Evolutionary conservation across 768 basidiomycete species (phyloP), one percentile per base, ranked within the genome.

Genomic region (Lactarius indigo): DNA sequence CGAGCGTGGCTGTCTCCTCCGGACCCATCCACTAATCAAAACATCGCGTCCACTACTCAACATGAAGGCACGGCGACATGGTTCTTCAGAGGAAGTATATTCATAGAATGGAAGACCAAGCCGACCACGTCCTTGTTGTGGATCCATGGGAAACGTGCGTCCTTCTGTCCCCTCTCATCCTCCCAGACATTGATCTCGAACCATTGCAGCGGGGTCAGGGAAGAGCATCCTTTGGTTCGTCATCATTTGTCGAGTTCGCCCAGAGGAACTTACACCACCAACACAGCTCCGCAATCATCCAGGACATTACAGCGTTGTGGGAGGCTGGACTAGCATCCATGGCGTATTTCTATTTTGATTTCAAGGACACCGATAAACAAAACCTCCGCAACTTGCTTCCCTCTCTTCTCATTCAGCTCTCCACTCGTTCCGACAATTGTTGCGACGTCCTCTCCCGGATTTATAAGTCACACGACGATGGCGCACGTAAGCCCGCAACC

Each of bases 71-170:
- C 57, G 13, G 57, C 57, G 2, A 58, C n/a, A 8, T 58, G 57
- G 57, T 39, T 58, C 13, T 17, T 58, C 33, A 3, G 9, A 0
- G 37, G 26, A 17, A 15, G 5, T 26, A 52, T 52, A 26, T 52
- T 15, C n/a, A 3, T 3, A 6, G 23, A 26, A 52, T 52, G 50
- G 50, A 52, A 52, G 50, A 7, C 26, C 50, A 52, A 52, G 12
- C 7, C 50, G 4, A 12, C 23, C 23, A 26, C 50, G 15, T 50
- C 60, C 23, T 31, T 61, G 28, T 35, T 61, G 17, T 61, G 60
- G 60, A 8, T 61, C 33, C 41, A 61, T 9, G 60, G 60, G 9
- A 61, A 61, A 26, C 42, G 60, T 61, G 18, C 41, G 60, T 7
- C 35, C 10, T 6, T 39, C 23, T 33, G 10, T 31, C 5, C 7